These are phyloP conservation scores for Inosperma sp. DNA, from an alignment of 768 basidiomycete species.

Conservation along the genomic window DNA sequence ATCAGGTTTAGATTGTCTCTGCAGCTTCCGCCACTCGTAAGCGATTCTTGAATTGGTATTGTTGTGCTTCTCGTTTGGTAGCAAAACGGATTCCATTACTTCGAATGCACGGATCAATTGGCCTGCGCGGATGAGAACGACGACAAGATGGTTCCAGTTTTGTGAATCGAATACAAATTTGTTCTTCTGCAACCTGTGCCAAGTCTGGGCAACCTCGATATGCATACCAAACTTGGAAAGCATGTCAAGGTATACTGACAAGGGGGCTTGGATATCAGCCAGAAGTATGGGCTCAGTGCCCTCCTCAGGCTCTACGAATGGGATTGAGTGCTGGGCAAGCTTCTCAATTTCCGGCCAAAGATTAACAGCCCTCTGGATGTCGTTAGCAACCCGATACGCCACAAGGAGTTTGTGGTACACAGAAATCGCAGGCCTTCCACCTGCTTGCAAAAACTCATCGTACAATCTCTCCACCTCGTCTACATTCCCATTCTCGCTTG, in stretches of 20 bases:
- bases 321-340: slow-evolving; percentile 37
- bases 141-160: slow-evolving; percentile 86
- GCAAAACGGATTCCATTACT: slow-evolving; percentile 70
- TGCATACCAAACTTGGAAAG: slow-evolving; percentile 64
- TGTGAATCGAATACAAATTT: slow-evolving; percentile 81
- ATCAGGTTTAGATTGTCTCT: background rate
- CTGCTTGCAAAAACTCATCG: slow-evolving; percentile 45
- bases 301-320: background rate
- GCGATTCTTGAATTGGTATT: slow-evolving; percentile 7
- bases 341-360: slow-evolving; percentile 70
- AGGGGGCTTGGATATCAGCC: slow-evolving; percentile 36
- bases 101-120: slow-evolving; percentile 81
- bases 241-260: slow-evolving; percentile 79
- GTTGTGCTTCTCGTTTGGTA: slow-evolving; percentile 40
- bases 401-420: slow-evolving; percentile 65
- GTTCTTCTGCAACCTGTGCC: slow-evolving; percentile 55
- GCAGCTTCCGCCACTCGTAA: background rate
- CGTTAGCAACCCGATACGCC: slow-evolving; percentile 57
- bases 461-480: slow-evolving; percentile 56
- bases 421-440: slow-evolving; percentile 54
- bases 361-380: slow-evolving; percentile 49
- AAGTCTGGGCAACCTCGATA: slow-evolving; percentile 54
- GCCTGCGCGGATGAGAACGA: slow-evolving; percentile 74
- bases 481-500: slow-evolving; percentile 39
- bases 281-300: slow-evolving; percentile 1